These are phyloP conservation scores for Kitagawia praeruptora DNA, from an alignment of 129 eudicot genomes.

Conservation along the genomic window DNA sequence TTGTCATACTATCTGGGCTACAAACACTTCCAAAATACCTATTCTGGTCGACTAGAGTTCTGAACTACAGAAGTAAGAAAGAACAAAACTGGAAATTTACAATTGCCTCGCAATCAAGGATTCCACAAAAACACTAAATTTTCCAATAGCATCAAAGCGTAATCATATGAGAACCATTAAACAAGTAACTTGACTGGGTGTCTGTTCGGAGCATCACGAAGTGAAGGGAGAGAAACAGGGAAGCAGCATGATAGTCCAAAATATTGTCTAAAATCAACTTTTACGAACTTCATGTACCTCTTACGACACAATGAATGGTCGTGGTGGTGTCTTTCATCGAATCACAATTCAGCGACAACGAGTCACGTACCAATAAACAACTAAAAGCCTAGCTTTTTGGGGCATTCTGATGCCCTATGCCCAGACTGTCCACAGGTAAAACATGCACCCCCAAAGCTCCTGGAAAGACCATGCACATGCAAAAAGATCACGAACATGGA, in stretches of 20 bases:
- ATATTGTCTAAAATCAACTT: neutral
- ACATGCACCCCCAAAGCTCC: slow-evolving; percentile 87
- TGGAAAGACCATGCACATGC: slow-evolving; percentile 8
- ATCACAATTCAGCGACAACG: neutral
- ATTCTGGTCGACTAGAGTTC: neutral
- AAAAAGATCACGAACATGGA: neutral
- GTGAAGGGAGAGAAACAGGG: neutral
- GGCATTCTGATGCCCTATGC: slow-evolving; percentile 87
- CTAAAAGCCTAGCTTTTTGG: slow-evolving; percentile 47
- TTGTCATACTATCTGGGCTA: neutral
- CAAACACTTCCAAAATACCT: neutral
- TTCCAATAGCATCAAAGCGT: neutral
- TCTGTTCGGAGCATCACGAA: neutral
- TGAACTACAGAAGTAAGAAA: neutral
- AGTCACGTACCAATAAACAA: neutral
- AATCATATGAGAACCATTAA: neutral
- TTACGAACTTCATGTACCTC: neutral
- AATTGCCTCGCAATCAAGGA: neutral
- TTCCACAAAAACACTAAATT: neutral
- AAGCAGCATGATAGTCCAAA: neutral
- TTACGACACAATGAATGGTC: neutral
- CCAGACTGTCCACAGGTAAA: slow-evolving; percentile 77
- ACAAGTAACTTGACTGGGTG: neutral
- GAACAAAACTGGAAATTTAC: neutral
- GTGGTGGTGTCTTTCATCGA: neutral